phyloP scores from a whole-genome alignment of 371 early-diverging fungal genomes.

The Dichotomocladium elegans region DNA sequence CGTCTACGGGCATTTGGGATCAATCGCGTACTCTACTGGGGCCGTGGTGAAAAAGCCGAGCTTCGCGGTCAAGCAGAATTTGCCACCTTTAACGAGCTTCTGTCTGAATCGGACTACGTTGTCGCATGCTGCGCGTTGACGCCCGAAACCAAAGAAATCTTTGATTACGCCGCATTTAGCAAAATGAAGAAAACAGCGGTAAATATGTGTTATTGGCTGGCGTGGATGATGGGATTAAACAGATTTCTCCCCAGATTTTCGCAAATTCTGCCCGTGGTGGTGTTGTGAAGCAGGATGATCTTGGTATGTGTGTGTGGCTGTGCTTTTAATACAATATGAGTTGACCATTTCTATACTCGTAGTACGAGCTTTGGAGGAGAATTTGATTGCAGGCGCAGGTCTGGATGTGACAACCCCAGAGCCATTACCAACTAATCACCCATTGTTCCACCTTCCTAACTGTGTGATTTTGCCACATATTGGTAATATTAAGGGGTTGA shows the following conservation, averaged over 20 bases:
- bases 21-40: conserved; percentile 48
- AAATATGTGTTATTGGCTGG: conserved; percentile 13
- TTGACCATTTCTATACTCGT: background rate
- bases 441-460: conserved; percentile 56
- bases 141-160: conserved; percentile 62
- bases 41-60: conserved; percentile 35
- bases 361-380: conserved; percentile 59
- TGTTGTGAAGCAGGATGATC: conserved; percentile 72
- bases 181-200: conserved; percentile 70
- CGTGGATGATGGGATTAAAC: background rate
- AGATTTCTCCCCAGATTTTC: conserved; percentile 45
- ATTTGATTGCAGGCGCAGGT: conserved; percentile 66
- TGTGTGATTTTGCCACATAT: conserved; percentile 76
- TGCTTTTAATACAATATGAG: background rate
- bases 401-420: conserved; percentile 89
- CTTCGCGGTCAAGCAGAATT: conserved; percentile 32
- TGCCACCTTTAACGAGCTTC: conserved; percentile 49
- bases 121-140: conserved; percentile 71
- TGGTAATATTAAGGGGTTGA: too few relatives aligned
- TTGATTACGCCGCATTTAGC: conserved; percentile 57
- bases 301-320: conserved; percentile 47
- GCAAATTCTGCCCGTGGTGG: conserved; percentile 84
- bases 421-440: conserved; percentile 64
- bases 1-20: conserved; percentile 70
- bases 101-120: conserved; percentile 65